Percentiles rank a stretch among this genome's conserved stretches.
Evolutionary conservation across 1,139 yeast species (phyloP).

Genomic region (Taphrina betulina): DNA sequence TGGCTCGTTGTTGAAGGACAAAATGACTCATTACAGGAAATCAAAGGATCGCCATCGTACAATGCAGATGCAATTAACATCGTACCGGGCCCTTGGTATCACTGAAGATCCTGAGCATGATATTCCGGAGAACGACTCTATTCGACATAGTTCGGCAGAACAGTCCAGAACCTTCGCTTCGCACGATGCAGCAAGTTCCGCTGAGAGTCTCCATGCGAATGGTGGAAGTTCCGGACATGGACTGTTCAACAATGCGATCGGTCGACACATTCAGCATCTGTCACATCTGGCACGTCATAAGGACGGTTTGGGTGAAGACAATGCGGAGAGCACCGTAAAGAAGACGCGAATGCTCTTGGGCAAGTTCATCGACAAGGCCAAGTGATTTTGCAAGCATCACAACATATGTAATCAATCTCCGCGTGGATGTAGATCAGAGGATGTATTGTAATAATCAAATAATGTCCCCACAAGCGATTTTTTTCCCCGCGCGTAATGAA

Average conservation of each 20-base stretch:
- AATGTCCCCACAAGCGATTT: no score
- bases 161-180: slow-evolving; percentile 6
- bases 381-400: background rate
- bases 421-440: no score
- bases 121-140: background rate
- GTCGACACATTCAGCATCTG: slow-evolving; percentile 30
- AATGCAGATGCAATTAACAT: slow-evolving; percentile 47
- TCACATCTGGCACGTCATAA: slow-evolving; percentile 29
- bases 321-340: slow-evolving; percentile 31
- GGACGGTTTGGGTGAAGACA: slow-evolving; percentile 31
- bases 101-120: slow-evolving; percentile 6
- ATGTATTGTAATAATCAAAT: no score
- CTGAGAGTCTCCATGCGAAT: slow-evolving; percentile 11
- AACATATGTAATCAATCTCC: background rate
- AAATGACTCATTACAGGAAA: slow-evolving; percentile 50
- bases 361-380: slow-evolving; percentile 28
- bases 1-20: slow-evolving; percentile 77
- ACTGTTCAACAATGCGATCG: slow-evolving; percentile 25
- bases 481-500: no score
- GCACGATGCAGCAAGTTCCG: background rate
- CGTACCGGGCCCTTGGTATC: slow-evolving; percentile 18
- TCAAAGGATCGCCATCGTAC: slow-evolving; percentile 47
- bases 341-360: slow-evolving; percentile 34
- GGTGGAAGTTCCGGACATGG: slow-evolving; percentile 5
- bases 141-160: background rate